Evolutionary conservation across 441 rosid species (phyloP).

Genomic region (Sinapis alba): DNA sequence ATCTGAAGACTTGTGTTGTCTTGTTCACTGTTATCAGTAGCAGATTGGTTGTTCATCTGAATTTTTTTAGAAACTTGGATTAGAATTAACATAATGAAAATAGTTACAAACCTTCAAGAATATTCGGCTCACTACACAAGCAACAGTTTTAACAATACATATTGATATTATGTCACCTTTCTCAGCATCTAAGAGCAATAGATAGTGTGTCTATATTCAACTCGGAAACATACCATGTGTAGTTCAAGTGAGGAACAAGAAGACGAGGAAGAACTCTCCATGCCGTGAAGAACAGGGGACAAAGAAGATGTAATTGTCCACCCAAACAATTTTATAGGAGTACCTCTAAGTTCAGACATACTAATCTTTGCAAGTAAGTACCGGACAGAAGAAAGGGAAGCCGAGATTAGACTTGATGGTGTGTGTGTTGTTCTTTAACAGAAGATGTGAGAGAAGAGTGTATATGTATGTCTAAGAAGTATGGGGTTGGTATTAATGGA

Average conservation of each 20-base stretch:
- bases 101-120: background rate
- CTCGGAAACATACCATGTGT: conserved; percentile 43
- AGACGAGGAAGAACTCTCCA: conserved; percentile 19
- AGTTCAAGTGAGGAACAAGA: conserved; percentile 30
- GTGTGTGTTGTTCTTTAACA: conserved; percentile 18
- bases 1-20: conserved; percentile 22
- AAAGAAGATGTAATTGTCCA: conserved; percentile 50
- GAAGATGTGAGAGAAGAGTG: conserved; percentile 15
- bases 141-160: background rate
- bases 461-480: conserved; percentile 29
- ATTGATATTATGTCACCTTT: background rate
- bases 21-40: background rate
- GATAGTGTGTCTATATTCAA: background rate
- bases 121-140: background rate
- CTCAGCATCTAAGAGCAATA: background rate
- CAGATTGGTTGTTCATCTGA: conserved; percentile 25
- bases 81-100: conserved; percentile 18
- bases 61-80: background rate
- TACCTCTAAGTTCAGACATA: conserved; percentile 31
- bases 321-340: conserved; percentile 67
- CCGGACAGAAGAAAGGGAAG: background rate
- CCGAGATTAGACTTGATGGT: background rate
- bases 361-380: background rate
- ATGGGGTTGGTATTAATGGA: conserved; percentile 31
- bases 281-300: background rate